Evolutionary conservation across 176 grass and related monocot genomes (phyloP).

Genomic region (Coix lacrymajobi): DNA sequence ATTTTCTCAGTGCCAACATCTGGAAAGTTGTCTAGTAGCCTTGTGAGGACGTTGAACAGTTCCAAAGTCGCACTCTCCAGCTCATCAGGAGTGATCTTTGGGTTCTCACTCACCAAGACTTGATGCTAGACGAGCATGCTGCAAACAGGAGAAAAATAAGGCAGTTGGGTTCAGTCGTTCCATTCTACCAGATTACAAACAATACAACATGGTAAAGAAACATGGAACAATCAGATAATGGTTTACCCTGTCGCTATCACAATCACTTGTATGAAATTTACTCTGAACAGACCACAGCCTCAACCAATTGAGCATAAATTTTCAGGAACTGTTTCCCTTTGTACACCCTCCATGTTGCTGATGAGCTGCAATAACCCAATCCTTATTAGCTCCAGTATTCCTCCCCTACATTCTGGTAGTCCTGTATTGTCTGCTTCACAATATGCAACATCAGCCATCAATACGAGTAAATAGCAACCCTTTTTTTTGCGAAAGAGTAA

Average conservation of each 20-base stretch:
- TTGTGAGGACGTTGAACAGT: slow-evolving; percentile 36
- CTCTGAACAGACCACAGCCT: slow-evolving; percentile 74
- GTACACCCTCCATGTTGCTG: slow-evolving; percentile 53
- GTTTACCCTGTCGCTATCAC: slow-evolving; percentile 72
- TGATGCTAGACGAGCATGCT: slow-evolving; percentile 84
- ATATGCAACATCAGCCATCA: neutral
- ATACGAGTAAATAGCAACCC: slow-evolving; percentile 2
- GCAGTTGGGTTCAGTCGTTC: neutral
- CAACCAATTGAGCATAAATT: slow-evolving; percentile 72
- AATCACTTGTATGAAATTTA: slow-evolving; percentile 82
- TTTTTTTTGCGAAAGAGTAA: no score
- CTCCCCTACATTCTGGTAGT: slow-evolving; percentile 58
- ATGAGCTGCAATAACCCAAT: slow-evolving; percentile 71
- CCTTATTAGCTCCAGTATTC: slow-evolving; percentile 46
- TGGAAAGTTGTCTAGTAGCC: slow-evolving; percentile 46
- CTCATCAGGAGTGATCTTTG: slow-evolving; percentile 26
- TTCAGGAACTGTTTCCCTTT: slow-evolving; percentile 53
- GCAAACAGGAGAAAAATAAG: neutral
- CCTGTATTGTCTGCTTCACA: slow-evolving; percentile 25
- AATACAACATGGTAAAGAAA: neutral
- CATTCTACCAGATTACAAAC: neutral
- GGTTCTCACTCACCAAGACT: slow-evolving; percentile 57
- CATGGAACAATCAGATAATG: neutral
- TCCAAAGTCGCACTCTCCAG: slow-evolving; percentile 35
- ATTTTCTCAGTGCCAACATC: slow-evolving; percentile 67